phyloP scores from a whole-genome alignment of 2,329 filamentous ascomycete species.

The Thielaviopsis populi region DNA sequence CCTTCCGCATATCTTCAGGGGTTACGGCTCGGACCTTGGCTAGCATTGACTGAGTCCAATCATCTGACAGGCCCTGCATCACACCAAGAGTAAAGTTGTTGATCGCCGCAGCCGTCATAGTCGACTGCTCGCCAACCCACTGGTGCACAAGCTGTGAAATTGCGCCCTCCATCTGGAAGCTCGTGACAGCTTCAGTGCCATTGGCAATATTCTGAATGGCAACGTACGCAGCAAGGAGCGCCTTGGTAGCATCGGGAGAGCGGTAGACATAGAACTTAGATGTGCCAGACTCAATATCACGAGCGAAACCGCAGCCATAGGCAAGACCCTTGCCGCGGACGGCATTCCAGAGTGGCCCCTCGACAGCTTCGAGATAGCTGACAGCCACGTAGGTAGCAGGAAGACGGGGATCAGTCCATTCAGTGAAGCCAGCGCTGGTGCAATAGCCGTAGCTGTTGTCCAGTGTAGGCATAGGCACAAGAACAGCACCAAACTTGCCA shows the following conservation, averaged over 20 bases:
- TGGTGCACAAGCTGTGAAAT: slow-evolving; percentile 77
- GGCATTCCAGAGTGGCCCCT: slow-evolving; percentile 87
- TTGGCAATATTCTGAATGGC: slow-evolving; percentile 61
- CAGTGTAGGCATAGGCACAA: slow-evolving; percentile 81
- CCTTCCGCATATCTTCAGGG: slow-evolving; percentile 59
- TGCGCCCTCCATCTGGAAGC: slow-evolving; percentile 72
- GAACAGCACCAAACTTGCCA: slow-evolving; percentile 56
- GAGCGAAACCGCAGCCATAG: slow-evolving; percentile 70
- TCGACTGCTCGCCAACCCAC: slow-evolving; percentile 79
- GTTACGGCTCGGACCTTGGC: slow-evolving; percentile 61
- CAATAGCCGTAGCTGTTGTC: slow-evolving; percentile 82
- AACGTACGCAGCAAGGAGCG: slow-evolving; percentile 60
- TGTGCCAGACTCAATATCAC: slow-evolving; percentile 63
- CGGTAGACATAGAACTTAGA: slow-evolving; percentile 79
- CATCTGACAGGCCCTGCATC: slow-evolving; percentile 56
- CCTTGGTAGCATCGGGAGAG: slow-evolving; percentile 76
- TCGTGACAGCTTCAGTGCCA: slow-evolving; percentile 58
- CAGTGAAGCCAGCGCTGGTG: slow-evolving; percentile 57
- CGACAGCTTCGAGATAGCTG: slow-evolving; percentile 80
- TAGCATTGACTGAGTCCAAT: slow-evolving; percentile 65
- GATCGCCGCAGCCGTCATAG: slow-evolving; percentile 65
- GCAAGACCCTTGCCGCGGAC: slow-evolving; percentile 87
- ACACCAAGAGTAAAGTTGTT: slow-evolving; percentile 74
- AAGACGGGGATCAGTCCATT: slow-evolving; percentile 60
- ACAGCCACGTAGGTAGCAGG: slow-evolving; percentile 78